A percentile compares a stretch with the other conserved stretches of the same genome.
phyloP scores from a whole-genome alignment of 2,329 filamentous ascomycete genomes.

The Pseudovirgaria hyperparasitica region DNA sequence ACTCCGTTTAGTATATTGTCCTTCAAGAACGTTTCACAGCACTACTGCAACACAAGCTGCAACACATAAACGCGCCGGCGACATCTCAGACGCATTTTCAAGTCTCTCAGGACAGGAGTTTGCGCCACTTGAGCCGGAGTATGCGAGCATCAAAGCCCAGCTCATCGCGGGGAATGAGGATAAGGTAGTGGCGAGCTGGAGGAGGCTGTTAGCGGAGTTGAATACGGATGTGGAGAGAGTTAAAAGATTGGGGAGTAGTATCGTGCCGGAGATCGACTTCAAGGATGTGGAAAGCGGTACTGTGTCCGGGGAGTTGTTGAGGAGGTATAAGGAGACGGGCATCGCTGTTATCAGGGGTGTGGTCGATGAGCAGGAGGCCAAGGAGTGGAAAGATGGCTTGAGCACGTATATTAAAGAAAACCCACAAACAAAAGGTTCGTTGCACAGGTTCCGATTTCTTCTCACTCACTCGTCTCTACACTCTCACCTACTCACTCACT shows the following conservation, averaged over 20 bases:
- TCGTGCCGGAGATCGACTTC: slow-evolving; percentile 36
- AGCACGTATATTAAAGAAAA: slow-evolving; percentile 33
- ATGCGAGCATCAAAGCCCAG: slow-evolving; percentile 31
- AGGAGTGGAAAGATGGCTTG: slow-evolving; percentile 32
- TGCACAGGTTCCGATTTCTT: slow-evolving; percentile 4
- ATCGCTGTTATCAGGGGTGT: slow-evolving; percentile 36
- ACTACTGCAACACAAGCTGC: slow-evolving; percentile 15
- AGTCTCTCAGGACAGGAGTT: slow-evolving; percentile 35
- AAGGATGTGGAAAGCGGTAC: slow-evolving; percentile 27
- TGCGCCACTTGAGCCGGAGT: slow-evolving; percentile 30
- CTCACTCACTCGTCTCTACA: slow-evolving; percentile 1
- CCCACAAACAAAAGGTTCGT: slow-evolving; percentile 27
- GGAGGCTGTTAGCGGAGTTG: slow-evolving; percentile 29
- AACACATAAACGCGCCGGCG: slow-evolving; percentile 31
- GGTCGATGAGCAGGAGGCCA: slow-evolving; percentile 28
- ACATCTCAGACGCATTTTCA: slow-evolving; percentile 38
- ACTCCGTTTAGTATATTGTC: too few relatives aligned
- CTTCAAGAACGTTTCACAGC: slow-evolving; percentile 6
- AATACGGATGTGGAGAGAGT: slow-evolving; percentile 33
- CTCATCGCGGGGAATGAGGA: slow-evolving; percentile 36
- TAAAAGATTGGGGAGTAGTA: slow-evolving; percentile 25
- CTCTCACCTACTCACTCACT: not conserved
- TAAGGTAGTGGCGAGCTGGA: slow-evolving; percentile 33
- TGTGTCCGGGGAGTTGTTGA: slow-evolving; percentile 42
- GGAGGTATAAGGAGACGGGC: slow-evolving; percentile 44